These are phyloP conservation scores for Fusarium pseudocircinatum DNA, from an alignment of 2,329 filamentous ascomycete species.

Conservation along the genomic window DNA sequence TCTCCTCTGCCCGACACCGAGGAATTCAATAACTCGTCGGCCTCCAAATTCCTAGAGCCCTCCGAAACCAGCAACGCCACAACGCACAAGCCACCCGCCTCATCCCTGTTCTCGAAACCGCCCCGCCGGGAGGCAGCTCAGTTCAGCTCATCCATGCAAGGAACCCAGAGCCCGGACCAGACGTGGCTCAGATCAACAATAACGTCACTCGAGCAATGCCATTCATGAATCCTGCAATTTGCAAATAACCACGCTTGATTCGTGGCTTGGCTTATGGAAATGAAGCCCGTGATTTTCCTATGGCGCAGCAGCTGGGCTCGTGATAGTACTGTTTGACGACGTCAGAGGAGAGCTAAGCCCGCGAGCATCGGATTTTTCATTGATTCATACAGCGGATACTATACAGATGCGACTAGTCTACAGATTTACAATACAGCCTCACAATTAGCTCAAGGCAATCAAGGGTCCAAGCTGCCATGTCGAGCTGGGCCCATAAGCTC, in stretches of 20 bases:
- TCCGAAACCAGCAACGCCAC: slow-evolving; percentile 27
- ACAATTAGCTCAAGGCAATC: neutral
- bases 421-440: slow-evolving; percentile 24
- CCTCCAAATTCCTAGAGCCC: neutral
- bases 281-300: neutral
- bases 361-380: neutral
- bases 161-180: slow-evolving; percentile 11
- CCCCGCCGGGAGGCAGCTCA: slow-evolving; percentile 33
- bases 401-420: slow-evolving; percentile 24
- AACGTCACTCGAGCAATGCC: slow-evolving; percentile 32
- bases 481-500: slow-evolving; percentile 27
- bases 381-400: slow-evolving; percentile 3
- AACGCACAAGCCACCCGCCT: slow-evolving; percentile 13
- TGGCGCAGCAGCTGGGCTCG: slow-evolving; percentile 25
- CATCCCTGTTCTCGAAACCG: slow-evolving; percentile 17
- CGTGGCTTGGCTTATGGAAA: slow-evolving; percentile 15
- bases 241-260: neutral
- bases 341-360: slow-evolving; percentile 3
- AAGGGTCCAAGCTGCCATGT: slow-evolving; percentile 23
- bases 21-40: neutral
- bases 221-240: slow-evolving; percentile 26
- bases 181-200: slow-evolving; percentile 31
- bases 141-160: slow-evolving; percentile 20
- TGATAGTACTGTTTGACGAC: neutral
- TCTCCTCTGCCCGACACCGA: neutral